Conservation (phyloP, 2,329 filamentous ascomycete genomes). For the Alternaria gansuensis region DNA sequence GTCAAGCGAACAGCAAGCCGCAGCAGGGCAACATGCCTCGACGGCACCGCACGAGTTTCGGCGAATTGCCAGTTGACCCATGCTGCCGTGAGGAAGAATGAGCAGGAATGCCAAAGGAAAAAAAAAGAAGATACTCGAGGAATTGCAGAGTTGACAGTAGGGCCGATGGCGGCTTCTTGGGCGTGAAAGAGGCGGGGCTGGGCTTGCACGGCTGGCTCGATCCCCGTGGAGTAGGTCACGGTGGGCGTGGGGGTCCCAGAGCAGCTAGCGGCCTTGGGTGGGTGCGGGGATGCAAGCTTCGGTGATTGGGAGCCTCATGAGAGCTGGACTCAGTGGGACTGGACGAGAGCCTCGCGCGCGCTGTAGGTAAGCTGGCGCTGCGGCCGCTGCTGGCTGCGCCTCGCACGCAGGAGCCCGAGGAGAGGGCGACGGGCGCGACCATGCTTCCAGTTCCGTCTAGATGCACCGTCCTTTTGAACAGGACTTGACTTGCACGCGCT, state of each 20-base stretch:
- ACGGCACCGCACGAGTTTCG: neutral
- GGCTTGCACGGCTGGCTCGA: neutral
- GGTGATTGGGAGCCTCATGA: slow-evolving; percentile 25
- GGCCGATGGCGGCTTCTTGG: slow-evolving; percentile 9
- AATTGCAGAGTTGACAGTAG: neutral
- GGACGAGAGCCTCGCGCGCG: slow-evolving; percentile 22
- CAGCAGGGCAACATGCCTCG: slow-evolving; percentile 1
- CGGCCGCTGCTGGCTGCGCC: neutral
- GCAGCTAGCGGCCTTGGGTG: slow-evolving; percentile 18
- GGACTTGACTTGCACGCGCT: neutral
- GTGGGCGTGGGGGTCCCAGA: slow-evolving; percentile 16
- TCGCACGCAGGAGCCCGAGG: slow-evolving; percentile 10
- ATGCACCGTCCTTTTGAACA: neutral
- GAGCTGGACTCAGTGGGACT: slow-evolving; percentile 19
- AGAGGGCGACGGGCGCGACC: slow-evolving; percentile 4
- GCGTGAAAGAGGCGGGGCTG: slow-evolving; percentile 11
- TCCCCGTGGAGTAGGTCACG: slow-evolving; percentile 18
- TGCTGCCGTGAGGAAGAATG: neutral
- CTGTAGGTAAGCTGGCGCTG: slow-evolving; percentile 22
- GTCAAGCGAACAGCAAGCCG: slow-evolving; percentile 2
- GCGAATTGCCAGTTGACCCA: neutral
- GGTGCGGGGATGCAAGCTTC: slow-evolving; percentile 24
- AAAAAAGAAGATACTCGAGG: neutral
- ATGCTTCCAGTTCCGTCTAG: neutral
- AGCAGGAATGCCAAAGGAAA: neutral